Evolutionary conservation across 2,329 filamentous ascomycete genomes (phyloP), one percentile per base, ranked within the genome.

Genomic region (Setomelanomma holmii): DNA sequence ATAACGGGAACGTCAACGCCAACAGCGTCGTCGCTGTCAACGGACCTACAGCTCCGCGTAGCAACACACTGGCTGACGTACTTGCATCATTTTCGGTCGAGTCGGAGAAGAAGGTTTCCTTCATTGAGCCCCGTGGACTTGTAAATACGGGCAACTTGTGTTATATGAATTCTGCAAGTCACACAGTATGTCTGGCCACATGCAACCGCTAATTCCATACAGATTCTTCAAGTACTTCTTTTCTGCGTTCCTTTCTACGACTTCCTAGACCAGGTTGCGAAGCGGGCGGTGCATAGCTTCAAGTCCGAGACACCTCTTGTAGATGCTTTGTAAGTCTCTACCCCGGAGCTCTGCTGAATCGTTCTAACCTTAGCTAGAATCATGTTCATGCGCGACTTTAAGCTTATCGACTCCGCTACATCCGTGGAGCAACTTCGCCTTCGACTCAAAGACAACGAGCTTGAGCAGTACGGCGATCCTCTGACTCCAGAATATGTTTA

Each of bases 81-180:
- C 81, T 99, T 45, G 83, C 83, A 43, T 84, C 85, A 22, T 95
- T 93, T 73, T 84, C 84, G 46, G 86, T 92, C 20, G 83, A 85
- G 51, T 80, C 81, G 33, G 82, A 82, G 40, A 79, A 82, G 51
- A 90, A 89, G 66, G 80, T 93, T 61, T 82, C 89, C 16, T 97
- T 97, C 69, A 82, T 99, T 44, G 91, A 98, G 76, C 95, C 95
- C 44, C 86, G 93, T 61, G 95, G 95, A 42, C 84, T 99, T 69
- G 90, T 96, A 63, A 99, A 99, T 77, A 96, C 93, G 35, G 95
- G 95, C 43, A 98, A 99, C 72, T 96, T 98, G 90, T 99, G 95
- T 77, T 99, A 99, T 78, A 98, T 99, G 95, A 99, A 98, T 80
- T 97, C 95, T 58, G 93, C 96, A 82, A 78, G 90, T 79, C 19